Evolutionary conservation across 805 yeast genomes (phyloP), one percentile per base, ranked within the genome.

Genomic region (Candida vartiovaarae): DNA sequence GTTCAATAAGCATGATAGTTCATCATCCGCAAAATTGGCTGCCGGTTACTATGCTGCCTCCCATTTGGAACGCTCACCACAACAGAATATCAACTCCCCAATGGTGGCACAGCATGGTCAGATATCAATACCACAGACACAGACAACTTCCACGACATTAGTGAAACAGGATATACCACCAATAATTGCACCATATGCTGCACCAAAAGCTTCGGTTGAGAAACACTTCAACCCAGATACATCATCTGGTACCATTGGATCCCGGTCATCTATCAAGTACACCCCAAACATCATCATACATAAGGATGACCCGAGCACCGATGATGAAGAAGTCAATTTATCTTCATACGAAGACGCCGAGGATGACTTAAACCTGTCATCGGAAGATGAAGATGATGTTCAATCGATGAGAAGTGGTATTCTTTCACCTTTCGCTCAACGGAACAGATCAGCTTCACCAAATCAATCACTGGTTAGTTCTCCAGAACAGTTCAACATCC

Each of bases 351-450:
- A 36, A 27, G 39, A 36, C 24, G 39, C 10, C 5, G 24, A 32
- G 24, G 15, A 48, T n/a, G 40, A 38, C 8, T 24, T 38, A 15
- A 38, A 38, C 40, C 40, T 38, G 8, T 38, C 40, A 20, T 36
- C 39, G 9, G 26, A 23, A 15, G 39, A 35, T 26, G 37, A 35
- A 4, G 47, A 48, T 6, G 55, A 51, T 29, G 45, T 36, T 24
- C 53, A 51, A 29, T 50, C 58, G 1, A 43, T 53, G 36, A 42
- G 45, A 30, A 50, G 55, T 43, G 44, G 45, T 11, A 42, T 52
- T 5, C 40, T 48, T 8, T 48, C 52, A 4, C 50, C 53, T 35
- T 33, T 40, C 24, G 38, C 42, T 8, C 24, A 41, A 11, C 32
- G 32, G 27, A 24, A n/a, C 7, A 2, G 15, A 30, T 29, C 34